Conservation (phyloP, 2,329 filamentous ascomycete genomes). For the Ophiostoma pallidulum region DNA sequence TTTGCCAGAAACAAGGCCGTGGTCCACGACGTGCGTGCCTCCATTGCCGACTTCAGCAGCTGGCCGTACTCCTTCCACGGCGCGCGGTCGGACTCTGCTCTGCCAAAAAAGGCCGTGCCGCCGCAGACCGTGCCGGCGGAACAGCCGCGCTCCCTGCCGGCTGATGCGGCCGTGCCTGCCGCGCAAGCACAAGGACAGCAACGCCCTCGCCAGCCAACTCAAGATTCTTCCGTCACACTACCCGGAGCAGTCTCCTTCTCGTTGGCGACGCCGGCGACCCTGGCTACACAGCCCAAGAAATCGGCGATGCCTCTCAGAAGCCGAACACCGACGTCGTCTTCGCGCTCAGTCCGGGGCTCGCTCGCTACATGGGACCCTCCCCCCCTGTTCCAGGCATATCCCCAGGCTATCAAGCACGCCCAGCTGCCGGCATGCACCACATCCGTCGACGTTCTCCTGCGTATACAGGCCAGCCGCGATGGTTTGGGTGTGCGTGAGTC, state of each 20-base stretch:
- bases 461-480: conserved; percentile 46
- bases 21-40: conserved; percentile 30
- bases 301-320: conserved; percentile 18
- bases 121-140: background rate
- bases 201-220: background rate
- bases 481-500: conserved; percentile 22
- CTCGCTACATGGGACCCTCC: conserved; percentile 54
- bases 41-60: conserved; percentile 35
- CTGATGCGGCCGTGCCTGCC: too few relatives aligned
- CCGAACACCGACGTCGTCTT: conserved; percentile 14
- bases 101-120: conserved; percentile 16
- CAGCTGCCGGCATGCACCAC: conserved; percentile 58
- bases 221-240: background rate
- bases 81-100: conserved; percentile 28
- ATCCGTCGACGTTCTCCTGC: conserved; percentile 59
- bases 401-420: conserved; percentile 69
- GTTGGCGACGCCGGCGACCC: background rate
- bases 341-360: conserved; percentile 21
- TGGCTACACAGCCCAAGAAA: conserved; percentile 21
- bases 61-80: conserved; percentile 32
- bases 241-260: background rate
- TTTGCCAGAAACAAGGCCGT: conserved; percentile 28
- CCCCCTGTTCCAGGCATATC: conserved; percentile 78
- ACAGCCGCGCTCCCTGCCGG: background rate
- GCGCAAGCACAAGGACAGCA: too few relatives aligned